Percentiles rank a stretch among this genome's conserved stretches.
phyloP scores from a whole-genome alignment of 2,329 filamentous ascomycete species.

The Colletotrichum higginsianum region DNA sequence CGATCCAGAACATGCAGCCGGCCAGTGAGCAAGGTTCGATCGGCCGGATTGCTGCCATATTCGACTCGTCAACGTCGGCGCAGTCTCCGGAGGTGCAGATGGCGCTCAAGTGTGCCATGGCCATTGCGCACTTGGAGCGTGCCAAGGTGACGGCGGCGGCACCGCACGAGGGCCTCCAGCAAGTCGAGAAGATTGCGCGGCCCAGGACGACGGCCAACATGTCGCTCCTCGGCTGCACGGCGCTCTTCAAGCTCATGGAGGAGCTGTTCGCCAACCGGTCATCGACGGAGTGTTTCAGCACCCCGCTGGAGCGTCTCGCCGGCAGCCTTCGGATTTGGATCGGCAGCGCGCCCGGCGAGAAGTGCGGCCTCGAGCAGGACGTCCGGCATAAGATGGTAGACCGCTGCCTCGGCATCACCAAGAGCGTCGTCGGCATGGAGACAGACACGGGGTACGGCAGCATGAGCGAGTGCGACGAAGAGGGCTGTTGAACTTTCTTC shows the following conservation, averaged over 20 bases:
- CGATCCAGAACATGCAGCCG: constrained; percentile 67
- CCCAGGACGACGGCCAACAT: constrained; percentile 59
- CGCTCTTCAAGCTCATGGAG: constrained; percentile 72
- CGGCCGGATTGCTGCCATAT: constrained; percentile 55
- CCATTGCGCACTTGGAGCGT: constrained; percentile 70
- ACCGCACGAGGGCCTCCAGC: constrained; percentile 60
- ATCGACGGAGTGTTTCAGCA: constrained; percentile 62
- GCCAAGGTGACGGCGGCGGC: constrained; percentile 55
- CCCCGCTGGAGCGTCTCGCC: constrained; percentile 69
- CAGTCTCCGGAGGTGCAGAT: constrained; percentile 68
- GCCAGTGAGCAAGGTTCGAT: constrained; percentile 53
- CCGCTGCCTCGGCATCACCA: constrained; percentile 69
- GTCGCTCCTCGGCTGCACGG: constrained; percentile 72
- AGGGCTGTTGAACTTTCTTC: constrained; percentile 36
- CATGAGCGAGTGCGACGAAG: constrained; percentile 65
- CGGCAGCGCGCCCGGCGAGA: constrained; percentile 65
- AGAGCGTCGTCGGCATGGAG: constrained; percentile 72
- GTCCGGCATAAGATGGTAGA: constrained; percentile 70
- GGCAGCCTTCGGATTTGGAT: constrained; percentile 74
- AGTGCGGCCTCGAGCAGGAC: constrained; percentile 65
- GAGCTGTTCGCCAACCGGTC: constrained; percentile 63
- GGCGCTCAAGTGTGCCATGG: constrained; percentile 72
- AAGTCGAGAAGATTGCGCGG: constrained; percentile 66
- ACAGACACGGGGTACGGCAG: constrained; percentile 73
- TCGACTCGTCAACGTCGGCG: constrained; percentile 61